phyloP scores from a whole-genome alignment of 345 rosid genomes.

The Euphorbia tirucalli region DNA sequence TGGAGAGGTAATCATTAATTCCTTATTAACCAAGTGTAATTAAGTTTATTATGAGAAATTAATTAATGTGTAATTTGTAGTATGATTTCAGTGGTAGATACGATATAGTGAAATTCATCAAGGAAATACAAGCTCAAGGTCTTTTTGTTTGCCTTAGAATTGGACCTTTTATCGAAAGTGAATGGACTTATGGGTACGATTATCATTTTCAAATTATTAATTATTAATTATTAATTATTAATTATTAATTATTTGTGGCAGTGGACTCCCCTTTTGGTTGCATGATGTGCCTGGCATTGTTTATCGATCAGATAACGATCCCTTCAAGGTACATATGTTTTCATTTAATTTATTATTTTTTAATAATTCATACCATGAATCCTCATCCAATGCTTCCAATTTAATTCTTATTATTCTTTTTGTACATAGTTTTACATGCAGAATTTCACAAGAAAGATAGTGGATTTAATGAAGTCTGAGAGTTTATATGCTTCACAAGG shows the following conservation, averaged over 20 bases:
- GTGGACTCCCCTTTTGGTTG: slow-evolving; percentile 26
- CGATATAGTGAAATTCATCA: slow-evolving; percentile 71
- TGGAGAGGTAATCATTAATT: slow-evolving; percentile 45
- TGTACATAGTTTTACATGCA: slow-evolving; percentile 57
- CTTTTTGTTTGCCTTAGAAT: slow-evolving; percentile 77
- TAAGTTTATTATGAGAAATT: neutral
- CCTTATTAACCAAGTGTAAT: neutral
- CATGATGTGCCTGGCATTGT: slow-evolving; percentile 26
- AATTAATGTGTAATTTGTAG: slow-evolving; percentile 28
- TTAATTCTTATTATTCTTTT: no score
- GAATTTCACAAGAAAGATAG: slow-evolving; percentile 53
- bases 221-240: neutral
- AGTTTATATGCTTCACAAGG: slow-evolving; percentile 76
- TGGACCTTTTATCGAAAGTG: slow-evolving; percentile 82
- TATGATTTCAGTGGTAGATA: slow-evolving; percentile 79
- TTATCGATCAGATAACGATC: slow-evolving; percentile 21
- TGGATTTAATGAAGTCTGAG: slow-evolving; percentile 63
- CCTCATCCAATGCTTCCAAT: no score
- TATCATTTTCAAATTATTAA: neutral
- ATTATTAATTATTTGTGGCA: neutral
- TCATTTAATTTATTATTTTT: no score
- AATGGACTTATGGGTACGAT: slow-evolving; percentile 83
- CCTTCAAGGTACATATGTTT: slow-evolving; percentile 17
- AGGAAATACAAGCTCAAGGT: slow-evolving; percentile 72
- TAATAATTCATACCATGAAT: no score